A percentile compares a stretch with the other conserved stretches of the same genome.
These are phyloP conservation scores for Carex kokanica DNA, from an alignment of 176 grass and related monocot genomes.

Conservation along the genomic window DNA sequence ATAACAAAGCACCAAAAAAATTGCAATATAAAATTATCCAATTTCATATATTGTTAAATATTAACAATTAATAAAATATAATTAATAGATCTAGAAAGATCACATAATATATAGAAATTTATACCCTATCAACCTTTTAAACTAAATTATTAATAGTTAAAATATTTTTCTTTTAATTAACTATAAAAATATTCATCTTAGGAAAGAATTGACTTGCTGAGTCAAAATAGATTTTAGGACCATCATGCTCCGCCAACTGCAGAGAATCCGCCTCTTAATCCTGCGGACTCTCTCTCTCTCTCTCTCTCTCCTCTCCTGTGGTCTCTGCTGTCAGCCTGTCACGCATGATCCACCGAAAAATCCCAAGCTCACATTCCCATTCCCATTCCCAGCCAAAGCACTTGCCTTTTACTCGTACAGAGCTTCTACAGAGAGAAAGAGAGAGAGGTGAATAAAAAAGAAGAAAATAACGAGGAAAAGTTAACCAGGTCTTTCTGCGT, in stretches of 20 bases:
- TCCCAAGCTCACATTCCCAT: constrained; percentile 11
- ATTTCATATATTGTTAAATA: too few species aligned
- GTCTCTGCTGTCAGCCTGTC: constrained; percentile 19
- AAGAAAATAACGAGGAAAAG: not conserved
- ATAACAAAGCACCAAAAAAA: too few species aligned
- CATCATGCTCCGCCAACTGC: not conserved
- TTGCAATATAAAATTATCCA: too few species aligned
- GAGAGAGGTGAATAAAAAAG: not conserved
- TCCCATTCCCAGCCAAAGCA: not conserved
- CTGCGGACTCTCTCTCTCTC: not conserved
- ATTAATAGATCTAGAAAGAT: too few species aligned
- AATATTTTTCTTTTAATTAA: too few species aligned
- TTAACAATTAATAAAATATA: too few species aligned
- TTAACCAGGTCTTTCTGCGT: not conserved
- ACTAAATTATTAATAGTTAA: too few species aligned
- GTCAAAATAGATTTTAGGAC: not conserved
- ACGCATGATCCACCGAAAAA: constrained; percentile 27
- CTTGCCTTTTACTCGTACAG: not conserved
- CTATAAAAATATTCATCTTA: too few species aligned
- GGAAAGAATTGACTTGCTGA: not conserved
- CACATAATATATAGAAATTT: too few species aligned
- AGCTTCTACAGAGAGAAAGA: not conserved
- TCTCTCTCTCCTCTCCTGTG: not conserved
- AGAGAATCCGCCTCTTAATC: not conserved
- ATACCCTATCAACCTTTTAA: too few species aligned